Evolutionary conservation across 2,329 filamentous ascomycete genomes (phyloP), one percentile per base, ranked within the genome.

Genomic region (Ophiostoma novo-ulmi): DNA sequence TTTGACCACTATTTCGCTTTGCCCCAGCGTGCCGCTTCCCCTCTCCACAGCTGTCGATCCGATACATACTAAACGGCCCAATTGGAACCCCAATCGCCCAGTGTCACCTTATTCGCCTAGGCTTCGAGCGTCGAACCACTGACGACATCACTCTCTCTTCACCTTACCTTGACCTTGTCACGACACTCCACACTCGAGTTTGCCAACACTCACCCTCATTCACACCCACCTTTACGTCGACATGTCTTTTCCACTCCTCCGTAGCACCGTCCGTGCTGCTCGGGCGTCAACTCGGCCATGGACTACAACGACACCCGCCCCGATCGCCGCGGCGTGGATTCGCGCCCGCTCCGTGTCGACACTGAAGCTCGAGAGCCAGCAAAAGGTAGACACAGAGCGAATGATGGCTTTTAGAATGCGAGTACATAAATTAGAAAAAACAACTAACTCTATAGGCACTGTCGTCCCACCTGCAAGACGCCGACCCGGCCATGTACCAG

Each of bases 401-500:
- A 31, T 35, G 22, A 26, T 7, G 11, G 5, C 5, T 55, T 22
- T 0, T 35, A 38, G 5, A 20, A n/a, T 22, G n/a, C 20, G 55
- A 48, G 6, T 5, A 48, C 44, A n/a, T 6, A 20, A 48, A 38
- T n/a, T 8, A 6, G 17, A 38, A 5, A 64, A 20, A 3, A 41
- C 48, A 38, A 68, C 71, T 75, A 72, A 75, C 73, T 41, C 17
- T 3, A 36, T 41, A 97, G 93, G 83, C 97, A 70, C 89, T 99
- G 70, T 87, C 91, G 66, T 86, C 91, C 71, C 85, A 91, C 78
- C 86, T 99, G 69, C 85, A 93, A 78, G 87, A 95, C 77, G 92
- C 93, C 74, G 95, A 98, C 80, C 92, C 94, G 64, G 84, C 89
- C 68, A 90, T 98, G 75, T 97, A 89, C 79, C 88, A 91, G 69